phyloP scores from a whole-genome alignment of 345 rosid genomes.

The Clausena lansium region DNA sequence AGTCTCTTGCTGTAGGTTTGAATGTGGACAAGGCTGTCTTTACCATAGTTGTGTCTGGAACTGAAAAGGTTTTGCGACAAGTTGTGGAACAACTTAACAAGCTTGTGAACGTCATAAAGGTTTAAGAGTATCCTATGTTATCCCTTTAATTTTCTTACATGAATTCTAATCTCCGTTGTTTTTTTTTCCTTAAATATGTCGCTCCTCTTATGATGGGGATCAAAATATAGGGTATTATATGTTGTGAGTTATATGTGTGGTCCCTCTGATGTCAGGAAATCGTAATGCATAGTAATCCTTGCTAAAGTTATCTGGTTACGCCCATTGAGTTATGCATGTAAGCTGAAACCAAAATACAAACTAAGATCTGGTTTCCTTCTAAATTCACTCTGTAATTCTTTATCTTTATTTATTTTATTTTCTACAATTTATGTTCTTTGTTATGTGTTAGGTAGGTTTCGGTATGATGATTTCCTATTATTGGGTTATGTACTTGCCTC shows the following conservation, averaged over 20 bases:
- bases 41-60: slow-evolving; percentile 89
- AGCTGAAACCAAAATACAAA: background rate
- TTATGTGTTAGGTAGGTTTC: background rate
- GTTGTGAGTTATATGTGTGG: too few relatives aligned
- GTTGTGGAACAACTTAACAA: slow-evolving; percentile 92
- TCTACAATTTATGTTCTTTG: background rate
- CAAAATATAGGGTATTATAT: background rate
- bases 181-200: background rate
- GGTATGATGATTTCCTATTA: background rate
- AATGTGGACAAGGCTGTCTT: slow-evolving; percentile 90
- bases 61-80: slow-evolving; percentile 76
- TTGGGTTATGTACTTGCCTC: background rate
- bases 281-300: background rate
- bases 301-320: background rate
- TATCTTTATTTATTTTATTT: background rate
- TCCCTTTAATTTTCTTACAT: background rate
- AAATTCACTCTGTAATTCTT: background rate
- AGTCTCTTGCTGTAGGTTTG: slow-evolving; percentile 96
- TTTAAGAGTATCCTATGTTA: slow-evolving; percentile 16
- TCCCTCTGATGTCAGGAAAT: background rate
- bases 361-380: background rate
- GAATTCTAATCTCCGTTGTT: background rate
- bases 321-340: background rate
- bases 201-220: background rate
- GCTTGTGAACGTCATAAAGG: slow-evolving; percentile 95